A percentile compares a stretch with the other conserved stretches of the same genome.
Conservation (phyloP, 1,284 basidiomycete genomes). For the Apiotrichum akiyoshidainum region DNA sequence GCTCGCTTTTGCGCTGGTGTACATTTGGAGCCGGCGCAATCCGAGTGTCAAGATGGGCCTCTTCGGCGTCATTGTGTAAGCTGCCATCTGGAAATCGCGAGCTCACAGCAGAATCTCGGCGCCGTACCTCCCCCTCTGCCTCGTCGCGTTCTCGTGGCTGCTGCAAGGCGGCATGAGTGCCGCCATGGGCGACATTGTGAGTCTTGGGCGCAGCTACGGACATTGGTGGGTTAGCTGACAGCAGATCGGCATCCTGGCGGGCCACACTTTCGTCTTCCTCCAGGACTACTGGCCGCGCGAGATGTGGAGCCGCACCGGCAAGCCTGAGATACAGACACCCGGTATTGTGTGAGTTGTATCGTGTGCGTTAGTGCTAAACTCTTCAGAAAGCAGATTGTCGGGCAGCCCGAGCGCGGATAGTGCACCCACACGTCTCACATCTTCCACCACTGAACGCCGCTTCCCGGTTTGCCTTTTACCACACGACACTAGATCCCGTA, state of each 20-base stretch:
- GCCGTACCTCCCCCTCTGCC: constrained; percentile 86
- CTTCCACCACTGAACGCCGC: background rate
- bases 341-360: constrained; percentile 59
- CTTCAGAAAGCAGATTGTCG: background rate
- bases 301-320: constrained; percentile 56
- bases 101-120: constrained; percentile 66
- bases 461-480: background rate
- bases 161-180: constrained; percentile 81
- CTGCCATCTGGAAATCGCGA: background rate
- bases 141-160: constrained; percentile 84
- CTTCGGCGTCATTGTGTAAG: constrained; percentile 79
- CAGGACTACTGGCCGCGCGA: constrained; percentile 93
- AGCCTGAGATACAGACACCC: constrained; percentile 68
- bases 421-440: background rate
- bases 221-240: constrained; percentile 14
- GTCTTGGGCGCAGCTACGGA: constrained; percentile 15
- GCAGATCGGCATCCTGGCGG: constrained; percentile 73
- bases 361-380: background rate
- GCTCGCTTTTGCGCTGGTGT: constrained; percentile 88
- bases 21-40: constrained; percentile 92
- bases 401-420: constrained; percentile 1
- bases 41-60: constrained; percentile 90
- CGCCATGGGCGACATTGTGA: constrained; percentile 73
- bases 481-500: background rate
- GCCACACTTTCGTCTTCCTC: constrained; percentile 88